Percentiles rank a stretch among this genome's conserved stretches.
Conservation (phyloP, 2,329 filamentous ascomycete species). For the Fonsecaea nubica region DNA sequence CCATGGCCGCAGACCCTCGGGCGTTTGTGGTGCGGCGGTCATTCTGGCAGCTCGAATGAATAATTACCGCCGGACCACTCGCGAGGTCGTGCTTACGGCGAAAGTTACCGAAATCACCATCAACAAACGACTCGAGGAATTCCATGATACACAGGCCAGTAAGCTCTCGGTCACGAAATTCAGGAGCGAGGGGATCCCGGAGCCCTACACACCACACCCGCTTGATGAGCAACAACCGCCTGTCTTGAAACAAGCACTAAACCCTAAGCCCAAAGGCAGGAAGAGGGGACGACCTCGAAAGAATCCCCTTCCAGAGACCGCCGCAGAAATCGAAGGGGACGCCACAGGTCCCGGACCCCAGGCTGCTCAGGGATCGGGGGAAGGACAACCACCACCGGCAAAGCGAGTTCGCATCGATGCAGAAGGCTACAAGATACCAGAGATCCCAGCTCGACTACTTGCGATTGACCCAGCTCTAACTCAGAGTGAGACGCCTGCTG, state of each 20-base stretch:
- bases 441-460: slow-evolving; percentile 40
- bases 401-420: slow-evolving; percentile 61
- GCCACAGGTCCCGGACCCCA: slow-evolving; percentile 48
- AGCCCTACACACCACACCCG: slow-evolving; percentile 57
- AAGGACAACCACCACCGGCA: slow-evolving; percentile 36
- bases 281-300: slow-evolving; percentile 46
- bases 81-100: slow-evolving; percentile 97
- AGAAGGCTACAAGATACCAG: slow-evolving; percentile 72
- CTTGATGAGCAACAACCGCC: slow-evolving; percentile 62
- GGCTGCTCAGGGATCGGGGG: slow-evolving; percentile 57
- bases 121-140: slow-evolving; percentile 88
- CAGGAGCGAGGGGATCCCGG: slow-evolving; percentile 54
- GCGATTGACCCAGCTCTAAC: slow-evolving; percentile 36
- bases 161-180: slow-evolving; percentile 88
- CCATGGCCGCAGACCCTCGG: slow-evolving; percentile 86
- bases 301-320: slow-evolving; percentile 43
- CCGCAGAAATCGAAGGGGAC: slow-evolving; percentile 56
- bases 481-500: slow-evolving; percentile 4
- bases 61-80: slow-evolving; percentile 90
- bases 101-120: slow-evolving; percentile 96
- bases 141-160: slow-evolving; percentile 83
- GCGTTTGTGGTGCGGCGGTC: slow-evolving; percentile 90
- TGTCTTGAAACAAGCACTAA: slow-evolving; percentile 68
- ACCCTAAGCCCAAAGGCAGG: slow-evolving; percentile 63
- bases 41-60: slow-evolving; percentile 97